phyloP scores from a whole-genome alignment of 2,329 filamentous ascomycete species.

The Phialophora verrucosa region DNA sequence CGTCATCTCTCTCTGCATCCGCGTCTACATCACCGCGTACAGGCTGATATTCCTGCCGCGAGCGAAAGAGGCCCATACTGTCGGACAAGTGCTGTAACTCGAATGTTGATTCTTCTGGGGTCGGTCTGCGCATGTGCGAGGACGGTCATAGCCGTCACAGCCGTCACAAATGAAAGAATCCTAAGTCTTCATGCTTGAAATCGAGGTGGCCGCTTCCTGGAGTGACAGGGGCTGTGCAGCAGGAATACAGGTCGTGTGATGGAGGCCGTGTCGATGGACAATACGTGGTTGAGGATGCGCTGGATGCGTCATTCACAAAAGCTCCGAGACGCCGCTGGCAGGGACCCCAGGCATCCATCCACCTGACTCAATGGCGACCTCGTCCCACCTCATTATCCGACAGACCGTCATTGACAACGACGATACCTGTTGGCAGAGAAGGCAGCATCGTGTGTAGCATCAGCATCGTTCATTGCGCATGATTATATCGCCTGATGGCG shows the following conservation, averaged over 20 bases:
- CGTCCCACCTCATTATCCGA: background rate
- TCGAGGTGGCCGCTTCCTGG: background rate
- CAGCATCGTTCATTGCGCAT: slow-evolving; percentile 27
- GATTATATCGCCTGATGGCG: slow-evolving; percentile 5
- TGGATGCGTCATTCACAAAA: slow-evolving; percentile 3
- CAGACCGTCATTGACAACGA: slow-evolving; percentile 7
- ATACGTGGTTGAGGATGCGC: background rate
- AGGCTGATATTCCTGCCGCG: slow-evolving; percentile 43
- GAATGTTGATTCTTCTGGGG: slow-evolving; percentile 21
- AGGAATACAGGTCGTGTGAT: slow-evolving; percentile 16
- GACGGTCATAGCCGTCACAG: slow-evolving; percentile 24
- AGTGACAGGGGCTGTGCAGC: slow-evolving; percentile 4
- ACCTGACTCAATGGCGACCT: slow-evolving; percentile 11
- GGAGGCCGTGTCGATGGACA: background rate
- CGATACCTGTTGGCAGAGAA: background rate
- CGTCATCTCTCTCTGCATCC: slow-evolving; percentile 30
- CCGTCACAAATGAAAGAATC: slow-evolving; percentile 18
- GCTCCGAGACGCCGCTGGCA: background rate
- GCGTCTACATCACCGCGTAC: slow-evolving; percentile 34
- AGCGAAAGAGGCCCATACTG: slow-evolving; percentile 45
- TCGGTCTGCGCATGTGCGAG: slow-evolving; percentile 18
- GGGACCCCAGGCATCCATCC: slow-evolving; percentile 4
- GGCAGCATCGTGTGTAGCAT: slow-evolving; percentile 4
- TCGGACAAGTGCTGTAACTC: slow-evolving; percentile 34
- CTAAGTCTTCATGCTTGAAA: slow-evolving; percentile 20